Evolutionary conservation across 129 eudicot species (phyloP), one percentile per base, ranked within the genome.

Genomic region (Tagetes erecta): DNA sequence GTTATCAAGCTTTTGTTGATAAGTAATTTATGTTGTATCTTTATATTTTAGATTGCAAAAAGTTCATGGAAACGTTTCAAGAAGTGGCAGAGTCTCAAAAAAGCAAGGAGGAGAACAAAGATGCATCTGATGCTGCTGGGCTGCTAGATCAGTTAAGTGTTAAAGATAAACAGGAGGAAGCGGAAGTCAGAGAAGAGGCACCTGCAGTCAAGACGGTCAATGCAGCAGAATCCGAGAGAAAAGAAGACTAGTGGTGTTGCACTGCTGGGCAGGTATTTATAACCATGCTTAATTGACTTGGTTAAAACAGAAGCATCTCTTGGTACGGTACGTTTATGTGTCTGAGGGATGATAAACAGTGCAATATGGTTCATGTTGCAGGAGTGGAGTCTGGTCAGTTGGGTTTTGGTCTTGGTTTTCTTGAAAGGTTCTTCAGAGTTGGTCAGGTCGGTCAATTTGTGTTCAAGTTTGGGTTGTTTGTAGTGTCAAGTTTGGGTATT

Each of bases 81-180:
- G 91, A 88, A 82, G 83, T 84, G 27, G 91, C 87, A 0, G 91
- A 88, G 70, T 88, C 88, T 11, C 88, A 88, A 80, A 71, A 55
- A 10, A 74, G 41, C 13, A 76, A 67, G 62, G 80, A 83, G 55
- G 91, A 88, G 80, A 89, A 77, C 59, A 68, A 83, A 69, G 95
- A 84, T 3, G 84, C 88, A 10, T 14, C 82, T 35, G 76, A 60
- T 50, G 56, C 91, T 65, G 91, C 95, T 60, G 87, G 79, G 41
- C 73, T 82, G 64, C 87, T 86, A 55, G 91, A 88, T 56, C 83
- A 86, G 56, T 72, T 86, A 76, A 88, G 77, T 9, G 95, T 88
- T 8, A 85, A 84, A 64, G 84, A 86, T 50, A 64, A 79, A 79
- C 80, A 81, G 13, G 60, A 4, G 0, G 73, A 72, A 37, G 87